A percentile compares a stretch with the other conserved stretches of the same genome.
These are phyloP conservation scores for Caryopteris hybrid DNA, from an alignment of 305 asterid species.

Conservation along the genomic window DNA sequence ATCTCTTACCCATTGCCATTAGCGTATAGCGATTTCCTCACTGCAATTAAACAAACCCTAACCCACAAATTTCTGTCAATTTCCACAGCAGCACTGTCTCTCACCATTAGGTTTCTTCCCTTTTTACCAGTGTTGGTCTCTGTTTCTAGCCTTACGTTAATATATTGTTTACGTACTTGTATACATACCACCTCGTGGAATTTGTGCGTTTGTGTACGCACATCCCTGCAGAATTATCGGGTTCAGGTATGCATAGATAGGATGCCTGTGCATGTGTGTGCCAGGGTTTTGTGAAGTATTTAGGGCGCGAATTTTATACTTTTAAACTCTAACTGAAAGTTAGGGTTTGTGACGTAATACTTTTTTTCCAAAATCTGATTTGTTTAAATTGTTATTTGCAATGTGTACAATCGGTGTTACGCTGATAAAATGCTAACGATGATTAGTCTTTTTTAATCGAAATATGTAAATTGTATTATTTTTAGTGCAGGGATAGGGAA, in stretches of 20 bases:
- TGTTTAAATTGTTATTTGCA: background rate
- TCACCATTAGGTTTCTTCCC: background rate
- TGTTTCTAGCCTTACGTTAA: background rate
- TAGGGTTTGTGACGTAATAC: slow-evolving; percentile 26
- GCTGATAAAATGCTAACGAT: background rate
- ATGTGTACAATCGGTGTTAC: background rate
- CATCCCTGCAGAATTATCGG: slow-evolving; percentile 8
- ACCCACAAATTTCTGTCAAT: slow-evolving; percentile 7
- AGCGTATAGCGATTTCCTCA: background rate
- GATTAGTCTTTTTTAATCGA: background rate
- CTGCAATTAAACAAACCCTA: slow-evolving; percentile 27
- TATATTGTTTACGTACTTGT: background rate
- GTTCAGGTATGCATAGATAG: background rate
- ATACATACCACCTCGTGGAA: background rate
- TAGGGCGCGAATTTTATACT: slow-evolving; percentile 29
- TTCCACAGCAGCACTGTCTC: background rate
- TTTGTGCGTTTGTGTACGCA: background rate
- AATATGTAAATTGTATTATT: background rate
- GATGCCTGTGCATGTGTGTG: slow-evolving; percentile 6
- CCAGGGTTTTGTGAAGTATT: slow-evolving; percentile 19
- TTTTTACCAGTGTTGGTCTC: slow-evolving; percentile 8
- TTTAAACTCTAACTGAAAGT: slow-evolving; percentile 10
- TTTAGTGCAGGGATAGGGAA: slow-evolving; percentile 6
- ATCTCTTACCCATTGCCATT: slow-evolving; percentile 20
- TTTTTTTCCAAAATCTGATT: background rate